Conservation (phyloP, 2,329 filamentous ascomycete genomes). For the Coniochaeta hoffmannii region DNA sequence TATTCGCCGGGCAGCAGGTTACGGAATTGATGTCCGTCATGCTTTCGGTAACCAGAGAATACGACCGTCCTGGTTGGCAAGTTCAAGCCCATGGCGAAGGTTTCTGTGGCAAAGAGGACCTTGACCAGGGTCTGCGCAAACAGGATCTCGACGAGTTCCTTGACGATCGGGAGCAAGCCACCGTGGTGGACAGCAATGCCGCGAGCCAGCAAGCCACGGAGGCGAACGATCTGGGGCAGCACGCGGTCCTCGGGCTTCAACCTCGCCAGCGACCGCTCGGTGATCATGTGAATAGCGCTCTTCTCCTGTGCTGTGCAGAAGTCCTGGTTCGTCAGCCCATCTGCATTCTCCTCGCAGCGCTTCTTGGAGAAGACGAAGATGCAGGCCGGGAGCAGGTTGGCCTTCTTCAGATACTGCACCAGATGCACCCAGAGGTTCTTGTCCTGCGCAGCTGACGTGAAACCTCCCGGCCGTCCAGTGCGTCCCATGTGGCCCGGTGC, state of each 20-base stretch:
- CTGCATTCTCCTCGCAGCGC: conserved; percentile 92
- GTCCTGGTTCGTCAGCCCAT: conserved; percentile 89
- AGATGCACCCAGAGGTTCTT: conserved; percentile 96
- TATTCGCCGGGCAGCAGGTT: conserved; percentile 93
- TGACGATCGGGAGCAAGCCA: conserved; percentile 89
- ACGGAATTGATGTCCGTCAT: conserved; percentile 86
- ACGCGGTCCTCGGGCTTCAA: conserved; percentile 83
- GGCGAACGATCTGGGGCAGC: conserved; percentile 84
- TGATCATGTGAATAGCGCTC: conserved; percentile 94
- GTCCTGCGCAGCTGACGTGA: conserved; percentile 86
- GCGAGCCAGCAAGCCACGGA: conserved; percentile 76
- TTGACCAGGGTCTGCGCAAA: conserved; percentile 95
- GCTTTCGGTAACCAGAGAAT: conserved; percentile 94
- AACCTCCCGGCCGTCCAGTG: conserved; percentile 74
- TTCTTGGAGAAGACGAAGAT: conserved; percentile 99
- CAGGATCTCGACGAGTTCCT: conserved; percentile 93
- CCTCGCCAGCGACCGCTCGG: conserved; percentile 88
- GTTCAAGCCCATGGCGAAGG: conserved; percentile 97
- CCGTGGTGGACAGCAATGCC: conserved; percentile 96
- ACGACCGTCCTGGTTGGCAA: conserved; percentile 93
- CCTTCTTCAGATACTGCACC: conserved; percentile 82
- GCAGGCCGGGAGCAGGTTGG: conserved; percentile 80
- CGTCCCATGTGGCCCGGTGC: conserved; percentile 81
- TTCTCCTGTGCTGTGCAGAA: conserved; percentile 92
- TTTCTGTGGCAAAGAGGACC: conserved; percentile 94